phyloP scores from a whole-genome alignment of 1,284 basidiomycete species.

The Cryptococcus sp. region DNA sequence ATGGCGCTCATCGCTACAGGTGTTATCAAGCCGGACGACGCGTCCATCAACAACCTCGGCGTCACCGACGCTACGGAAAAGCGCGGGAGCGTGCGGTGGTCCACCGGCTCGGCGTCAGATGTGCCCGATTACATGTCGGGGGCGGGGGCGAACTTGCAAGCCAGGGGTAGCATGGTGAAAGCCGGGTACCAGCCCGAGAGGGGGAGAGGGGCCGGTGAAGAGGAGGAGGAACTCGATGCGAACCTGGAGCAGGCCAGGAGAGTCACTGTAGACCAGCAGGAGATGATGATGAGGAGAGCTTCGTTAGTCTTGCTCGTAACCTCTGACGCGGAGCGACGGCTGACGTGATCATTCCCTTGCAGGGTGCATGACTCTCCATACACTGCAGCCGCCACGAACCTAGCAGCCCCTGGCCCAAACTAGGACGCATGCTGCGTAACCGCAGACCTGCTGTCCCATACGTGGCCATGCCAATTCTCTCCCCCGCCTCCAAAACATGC shows the following conservation, averaged over 20 bases:
- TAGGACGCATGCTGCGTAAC: neutral
- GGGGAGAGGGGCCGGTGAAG: constrained; percentile 5
- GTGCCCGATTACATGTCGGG: constrained; percentile 2
- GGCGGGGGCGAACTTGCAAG: neutral
- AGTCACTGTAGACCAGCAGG: constrained; percentile 23
- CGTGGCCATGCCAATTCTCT: neutral
- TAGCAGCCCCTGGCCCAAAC: constrained; percentile 3
- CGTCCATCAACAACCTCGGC: constrained; percentile 9
- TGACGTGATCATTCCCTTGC: neutral
- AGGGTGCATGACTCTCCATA: constrained; percentile 25
- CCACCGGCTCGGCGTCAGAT: constrained; percentile 2
- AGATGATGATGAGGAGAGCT: constrained; percentile 22
- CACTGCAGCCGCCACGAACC: constrained; percentile 10
- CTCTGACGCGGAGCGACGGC: neutral
- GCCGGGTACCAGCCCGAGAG: constrained; percentile 7
- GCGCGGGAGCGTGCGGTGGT: constrained; percentile 9
- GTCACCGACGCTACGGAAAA: constrained; percentile 12
- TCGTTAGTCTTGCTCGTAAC: constrained; percentile 24
- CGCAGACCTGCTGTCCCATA: neutral
- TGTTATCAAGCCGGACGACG: constrained; percentile 10
- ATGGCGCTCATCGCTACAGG: constrained; percentile 29
- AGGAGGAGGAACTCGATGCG: constrained; percentile 27
- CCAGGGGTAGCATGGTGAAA: constrained; percentile 16
- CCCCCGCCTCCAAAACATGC: neutral
- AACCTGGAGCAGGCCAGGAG: constrained; percentile 19